phyloP scores from a whole-genome alignment of 2,329 filamentous ascomycete genomes.

The Domatiomyces globalis region DNA sequence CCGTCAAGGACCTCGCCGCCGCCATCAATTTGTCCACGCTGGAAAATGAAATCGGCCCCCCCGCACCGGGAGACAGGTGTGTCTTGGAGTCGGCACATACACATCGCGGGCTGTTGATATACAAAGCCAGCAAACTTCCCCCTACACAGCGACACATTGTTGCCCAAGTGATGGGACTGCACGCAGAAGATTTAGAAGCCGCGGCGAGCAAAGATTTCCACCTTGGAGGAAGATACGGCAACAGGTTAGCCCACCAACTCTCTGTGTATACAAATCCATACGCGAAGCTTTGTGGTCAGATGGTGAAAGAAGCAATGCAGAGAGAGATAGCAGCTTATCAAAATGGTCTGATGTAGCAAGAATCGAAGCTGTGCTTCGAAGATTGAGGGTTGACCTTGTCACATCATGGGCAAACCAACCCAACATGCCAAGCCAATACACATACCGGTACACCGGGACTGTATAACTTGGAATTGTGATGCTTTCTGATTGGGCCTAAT shows the following conservation, averaged over 20 bases:
- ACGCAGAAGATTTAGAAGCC: slow-evolving; percentile 36
- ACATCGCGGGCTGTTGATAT: slow-evolving; percentile 36
- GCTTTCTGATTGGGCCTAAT: too few species aligned
- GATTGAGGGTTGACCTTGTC: neutral
- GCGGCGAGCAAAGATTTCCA: slow-evolving; percentile 42
- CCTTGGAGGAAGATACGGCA: slow-evolving; percentile 41
- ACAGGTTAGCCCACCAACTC: slow-evolving; percentile 42
- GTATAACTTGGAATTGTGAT: too few species aligned
- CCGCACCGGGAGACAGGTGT: slow-evolving; percentile 35
- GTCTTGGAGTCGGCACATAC: slow-evolving; percentile 42
- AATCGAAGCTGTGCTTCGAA: neutral
- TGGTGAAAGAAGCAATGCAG: slow-evolving; percentile 45
- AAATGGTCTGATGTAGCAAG: neutral
- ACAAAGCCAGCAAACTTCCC: slow-evolving; percentile 19
- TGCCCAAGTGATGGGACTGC: slow-evolving; percentile 15
- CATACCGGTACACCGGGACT: too few species aligned
- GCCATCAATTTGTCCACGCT: slow-evolving; percentile 36
- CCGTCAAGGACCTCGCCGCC: slow-evolving; percentile 25
- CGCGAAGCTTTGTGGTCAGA: slow-evolving; percentile 47
- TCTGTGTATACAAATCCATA: slow-evolving; percentile 49
- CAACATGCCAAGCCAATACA: too few species aligned
- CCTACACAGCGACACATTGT: slow-evolving; percentile 22
- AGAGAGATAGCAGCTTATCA: slow-evolving; percentile 34
- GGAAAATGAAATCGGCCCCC: slow-evolving; percentile 23
- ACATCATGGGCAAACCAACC: too few species aligned